Base-by-base conservation (phyloP, 148 eudicot genomes). In the Salicornia ramosissima region DNA sequence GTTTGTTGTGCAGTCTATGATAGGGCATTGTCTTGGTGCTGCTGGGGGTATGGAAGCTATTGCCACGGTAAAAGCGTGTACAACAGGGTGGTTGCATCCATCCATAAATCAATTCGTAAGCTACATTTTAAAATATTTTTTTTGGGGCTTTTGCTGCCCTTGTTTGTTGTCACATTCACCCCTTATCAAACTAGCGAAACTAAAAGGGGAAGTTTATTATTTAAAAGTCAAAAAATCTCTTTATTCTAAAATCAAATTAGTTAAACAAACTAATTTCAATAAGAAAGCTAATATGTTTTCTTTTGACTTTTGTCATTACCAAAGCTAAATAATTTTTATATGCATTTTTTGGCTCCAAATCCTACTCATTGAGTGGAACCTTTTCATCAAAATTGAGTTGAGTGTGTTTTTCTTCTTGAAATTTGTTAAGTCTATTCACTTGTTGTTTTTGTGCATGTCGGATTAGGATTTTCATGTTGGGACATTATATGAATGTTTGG, bases 31-130 rank as follows among this genome's bases (percentile, higher is more conserved):
- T 68, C 93, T 92, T 51, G 98, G 96, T 80, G 98, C 98, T 78
- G 96, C 98, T 69, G 98, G 98, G 47, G 98, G 96, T 49, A 71
- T 92, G 89, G 98, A 92, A 88, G 98, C 98, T 66, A 92, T 92
- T 79, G 98, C 96, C 64, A 75, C 96, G 1, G 79, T 92, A 29
- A 92, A 92, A 81, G 98, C 98, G 64, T 75, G 84, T 59, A 90
- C 76, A 42, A 86, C 91, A 25, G 98, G 98, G 68, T 92, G 98
- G 98, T 73, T 92, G 76, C 98, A 92, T 77, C 98, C 98, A 10
- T 79, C 90, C n/a, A 90, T 92, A 54, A 92, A 92, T 77, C 98
- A 92, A 84, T 88, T 85, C 76, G 98, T 92, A 86, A 74, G 98
- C 81, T 31, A 12, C 15, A n/a, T n/a, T n/a, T n/a, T n/a, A n/a